phyloP scores from a whole-genome alignment of 2,329 filamentous ascomycete genomes.

The Aspergillus uvarum region DNA sequence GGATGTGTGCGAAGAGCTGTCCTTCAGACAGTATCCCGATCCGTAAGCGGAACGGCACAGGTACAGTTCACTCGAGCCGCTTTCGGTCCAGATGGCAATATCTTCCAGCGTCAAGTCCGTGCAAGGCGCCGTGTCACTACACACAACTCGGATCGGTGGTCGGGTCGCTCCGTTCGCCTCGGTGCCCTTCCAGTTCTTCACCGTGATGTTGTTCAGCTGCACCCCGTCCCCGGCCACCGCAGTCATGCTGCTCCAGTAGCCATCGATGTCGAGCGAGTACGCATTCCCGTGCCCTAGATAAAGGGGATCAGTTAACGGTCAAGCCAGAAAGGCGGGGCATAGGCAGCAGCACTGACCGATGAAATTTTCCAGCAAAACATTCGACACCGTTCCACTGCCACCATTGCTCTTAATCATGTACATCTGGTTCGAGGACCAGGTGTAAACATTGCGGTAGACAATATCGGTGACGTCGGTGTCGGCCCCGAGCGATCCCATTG shows the following conservation, averaged over 20 bases:
- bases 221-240: slow-evolving; percentile 51
- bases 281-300: slow-evolving; percentile 55
- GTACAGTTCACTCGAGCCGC: slow-evolving; percentile 34
- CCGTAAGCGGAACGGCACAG: slow-evolving; percentile 53
- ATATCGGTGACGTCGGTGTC: slow-evolving; percentile 54
- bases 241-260: slow-evolving; percentile 52
- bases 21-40: slow-evolving; percentile 48
- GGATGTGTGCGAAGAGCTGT: slow-evolving; percentile 16
- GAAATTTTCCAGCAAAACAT: slow-evolving; percentile 57
- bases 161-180: slow-evolving; percentile 49
- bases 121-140: slow-evolving; percentile 54
- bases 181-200: slow-evolving; percentile 58
- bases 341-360: slow-evolving; percentile 34
- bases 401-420: slow-evolving; percentile 63
- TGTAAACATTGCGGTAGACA: slow-evolving; percentile 59
- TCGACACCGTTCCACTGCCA: slow-evolving; percentile 54
- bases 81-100: slow-evolving; percentile 49
- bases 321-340: not conserved
- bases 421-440: slow-evolving; percentile 61
- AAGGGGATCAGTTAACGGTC: not conserved
- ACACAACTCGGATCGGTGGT: slow-evolving; percentile 55
- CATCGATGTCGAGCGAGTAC: slow-evolving; percentile 58
- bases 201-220: slow-evolving; percentile 52
- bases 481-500: slow-evolving; percentile 56
- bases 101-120: slow-evolving; percentile 52